Evolutionary conservation across 202 grass and related monocot species (phyloP), one percentile per base, ranked within the genome.

Genomic region (Eragrostis tef): DNA sequence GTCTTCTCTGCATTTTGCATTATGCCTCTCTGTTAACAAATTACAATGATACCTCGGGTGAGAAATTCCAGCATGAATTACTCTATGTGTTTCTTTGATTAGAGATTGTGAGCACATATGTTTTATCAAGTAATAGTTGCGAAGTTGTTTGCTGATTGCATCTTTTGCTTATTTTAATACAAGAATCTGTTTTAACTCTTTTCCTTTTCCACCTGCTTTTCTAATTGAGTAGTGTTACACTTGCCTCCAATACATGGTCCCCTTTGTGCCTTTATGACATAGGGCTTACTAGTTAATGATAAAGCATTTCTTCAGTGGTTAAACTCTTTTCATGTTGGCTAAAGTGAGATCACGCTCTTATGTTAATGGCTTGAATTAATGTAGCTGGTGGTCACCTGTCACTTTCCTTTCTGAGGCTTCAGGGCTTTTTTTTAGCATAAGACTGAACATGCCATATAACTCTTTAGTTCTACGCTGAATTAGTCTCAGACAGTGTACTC

Each of bases 271-370:
- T 79, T 86, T 74, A 73, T 86, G 88, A 51, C 74, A 80, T 80
- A 73, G 67, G 68, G 31, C 66, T 58, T 71, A 29, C 39, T 81
- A 70, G 17, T 79, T 83, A 89, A 73, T 83, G 52, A 56, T 79
- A 78, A 79, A 22, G 78, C 67, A 82, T 86, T 59, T 79, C n/a
- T 47, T 53, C 19, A 79, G 70, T 80, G 75, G 47, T 51, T 87
- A 44, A 72, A 80, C 67, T 76, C 59, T 76, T 68, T 75, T 67
- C 69, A 71, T 90, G 88, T 81, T 87, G 71, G 49, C 34, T 81
- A 87, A 84, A 90, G 84, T 77, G 76, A 70, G 81, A 81, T 41
- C 77, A 72, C 47, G 14, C 42, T 59, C 22, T 75, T 80, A 61
- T 74, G 22, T 74, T 83, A 27, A 53, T 16, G 52, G 61, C 75